These are phyloP conservation scores for Rhinocladiella mackenziei DNA, from an alignment of 2,329 filamentous ascomycete species.

Conservation along the genomic window DNA sequence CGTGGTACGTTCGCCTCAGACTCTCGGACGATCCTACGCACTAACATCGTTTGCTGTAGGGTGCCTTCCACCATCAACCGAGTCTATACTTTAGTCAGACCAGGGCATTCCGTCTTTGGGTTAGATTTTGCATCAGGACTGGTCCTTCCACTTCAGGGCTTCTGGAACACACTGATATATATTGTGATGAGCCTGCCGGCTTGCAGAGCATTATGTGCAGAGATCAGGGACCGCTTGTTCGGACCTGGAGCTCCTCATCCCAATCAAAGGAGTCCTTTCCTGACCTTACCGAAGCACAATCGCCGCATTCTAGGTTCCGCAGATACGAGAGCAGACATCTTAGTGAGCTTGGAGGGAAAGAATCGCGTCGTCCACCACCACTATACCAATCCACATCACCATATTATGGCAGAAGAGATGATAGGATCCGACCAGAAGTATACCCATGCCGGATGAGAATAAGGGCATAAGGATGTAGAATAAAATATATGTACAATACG, in stretches of 20 bases:
- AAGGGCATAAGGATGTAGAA: too few relatives aligned
- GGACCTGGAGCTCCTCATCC: too few relatives aligned
- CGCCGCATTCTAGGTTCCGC: not conserved
- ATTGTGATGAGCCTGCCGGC: slow-evolving; percentile 64
- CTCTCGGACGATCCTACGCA: slow-evolving; percentile 23
- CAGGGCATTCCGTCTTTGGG: slow-evolving; percentile 48
- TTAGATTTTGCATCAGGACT: slow-evolving; percentile 68
- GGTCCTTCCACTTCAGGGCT: slow-evolving; percentile 75
- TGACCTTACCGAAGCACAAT: not conserved
- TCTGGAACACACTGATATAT: slow-evolving; percentile 82
- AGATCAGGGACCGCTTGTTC: not conserved
- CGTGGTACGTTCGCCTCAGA: slow-evolving; percentile 32
- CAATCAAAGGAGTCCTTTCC: too few relatives aligned
- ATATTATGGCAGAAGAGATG: too few relatives aligned
- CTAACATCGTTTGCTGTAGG: slow-evolving; percentile 18
- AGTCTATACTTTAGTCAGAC: slow-evolving; percentile 63
- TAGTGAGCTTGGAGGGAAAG: slow-evolving; percentile 10
- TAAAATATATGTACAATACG: too few relatives aligned
- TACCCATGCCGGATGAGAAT: too few relatives aligned
- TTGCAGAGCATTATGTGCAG: slow-evolving; percentile 44
- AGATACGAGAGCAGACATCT: slow-evolving; percentile 3
- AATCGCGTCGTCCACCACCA: slow-evolving; percentile 10
- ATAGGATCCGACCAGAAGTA: too few relatives aligned
- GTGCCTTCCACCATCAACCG: slow-evolving; percentile 73
- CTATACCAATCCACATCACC: too few relatives aligned